Evolutionary conservation across 2,329 filamentous ascomycete species (phyloP), one percentile per base, ranked within the genome.

Genomic region (Plectosphaerella cucumerina): DNA sequence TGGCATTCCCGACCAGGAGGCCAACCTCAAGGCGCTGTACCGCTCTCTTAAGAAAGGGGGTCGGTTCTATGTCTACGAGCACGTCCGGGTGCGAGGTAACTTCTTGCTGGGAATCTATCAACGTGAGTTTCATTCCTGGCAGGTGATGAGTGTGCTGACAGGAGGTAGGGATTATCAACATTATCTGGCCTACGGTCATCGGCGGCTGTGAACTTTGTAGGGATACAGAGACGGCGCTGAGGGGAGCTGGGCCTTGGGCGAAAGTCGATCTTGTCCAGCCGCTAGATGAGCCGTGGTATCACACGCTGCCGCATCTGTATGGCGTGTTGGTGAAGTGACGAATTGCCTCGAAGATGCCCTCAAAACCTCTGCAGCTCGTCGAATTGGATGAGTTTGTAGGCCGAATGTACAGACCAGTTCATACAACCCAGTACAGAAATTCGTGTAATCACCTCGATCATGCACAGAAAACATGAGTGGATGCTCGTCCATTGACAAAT

Each of bases 1-100:
- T 70, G 81, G 78, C 57, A 84, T 86, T 47, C 84, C 84, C 0
- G 75, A 82, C 3, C 82, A 81, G 4, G 68, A 79, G 58, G 66
- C 69, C 56, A 81, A 84, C 53, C 74, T 83, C 53, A 65, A 65
- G 51, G 73, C 77, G 55, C 63, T 86, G 26, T 85, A 84, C 62
- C 65, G 70, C 31, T 75, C 78, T 48, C 69, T 86, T 53, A 84
- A 82, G 65, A 76, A 78, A 5, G 83, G 83, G 5, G 83, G 83
- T 0, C 68, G 76, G 35, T 85, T 82, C 81, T 82, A 84, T 54
- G 73, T 82, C 1, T 85, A 77, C 57, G 83, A 86, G 68, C 83
- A 86, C 58, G 79, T 86, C 37, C 61, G 64, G 50, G 65, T 64
- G 47, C 65, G 67, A 42, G 58, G 63, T 5, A 69, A 67, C 10